Percentiles rank a stretch among this genome's conserved stretches.
Conservation (phyloP, 768 basidiomycete genomes). For the Fistulinella prunicolor region DNA sequence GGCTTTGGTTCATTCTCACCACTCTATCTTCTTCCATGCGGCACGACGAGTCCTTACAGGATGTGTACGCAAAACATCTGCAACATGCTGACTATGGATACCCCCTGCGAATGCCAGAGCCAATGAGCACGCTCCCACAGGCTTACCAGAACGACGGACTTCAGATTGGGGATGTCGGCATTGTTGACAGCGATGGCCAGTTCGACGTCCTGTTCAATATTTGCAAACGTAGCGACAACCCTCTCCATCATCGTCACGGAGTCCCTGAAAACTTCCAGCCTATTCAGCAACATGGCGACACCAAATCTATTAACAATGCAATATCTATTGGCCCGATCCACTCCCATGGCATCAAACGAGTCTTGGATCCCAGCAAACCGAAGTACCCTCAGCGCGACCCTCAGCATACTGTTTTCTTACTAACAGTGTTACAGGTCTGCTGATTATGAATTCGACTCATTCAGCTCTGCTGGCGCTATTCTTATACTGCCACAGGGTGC, state of each 20-base stretch:
- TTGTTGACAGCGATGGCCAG: not conserved
- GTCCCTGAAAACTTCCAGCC: not conserved
- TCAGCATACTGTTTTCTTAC: not conserved
- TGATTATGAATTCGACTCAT: too few relatives aligned
- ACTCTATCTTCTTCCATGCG: too few relatives aligned
- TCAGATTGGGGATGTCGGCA: not conserved
- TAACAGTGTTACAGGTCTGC: too few relatives aligned
- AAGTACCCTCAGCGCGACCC: too few relatives aligned
- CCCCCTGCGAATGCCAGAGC: not conserved
- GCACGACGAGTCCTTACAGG: not conserved
- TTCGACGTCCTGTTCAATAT: slow-evolving; percentile 2
- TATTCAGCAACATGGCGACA: not conserved
- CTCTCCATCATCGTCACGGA: not conserved
- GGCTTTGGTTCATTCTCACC: too few relatives aligned
- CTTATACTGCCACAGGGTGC: too few relatives aligned
- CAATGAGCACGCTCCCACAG: not conserved
- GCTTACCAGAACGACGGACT: not conserved
- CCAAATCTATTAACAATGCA: too few relatives aligned
- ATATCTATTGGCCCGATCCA: too few relatives aligned
- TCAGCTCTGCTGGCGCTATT: too few relatives aligned
- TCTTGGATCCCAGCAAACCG: too few relatives aligned
- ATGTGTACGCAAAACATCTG: not conserved
- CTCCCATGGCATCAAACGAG: too few relatives aligned
- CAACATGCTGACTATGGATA: not conserved
- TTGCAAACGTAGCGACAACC: too few relatives aligned